Conservation (phyloP, 1,139 yeast genomes). For the Yamadazyma dendronema region DNA sequence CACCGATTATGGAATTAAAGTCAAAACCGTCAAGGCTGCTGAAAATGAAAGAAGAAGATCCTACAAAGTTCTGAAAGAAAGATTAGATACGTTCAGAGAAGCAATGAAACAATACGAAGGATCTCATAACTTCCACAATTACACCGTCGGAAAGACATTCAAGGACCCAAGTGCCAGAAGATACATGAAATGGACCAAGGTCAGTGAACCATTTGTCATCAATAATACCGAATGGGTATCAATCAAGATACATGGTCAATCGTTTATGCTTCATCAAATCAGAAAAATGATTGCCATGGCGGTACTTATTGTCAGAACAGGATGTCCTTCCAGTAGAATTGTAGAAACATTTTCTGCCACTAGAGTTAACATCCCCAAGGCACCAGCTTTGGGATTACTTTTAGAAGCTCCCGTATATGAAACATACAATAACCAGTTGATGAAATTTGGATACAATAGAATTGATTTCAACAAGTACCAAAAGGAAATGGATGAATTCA, state of each 20-base stretch:
- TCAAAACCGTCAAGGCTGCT: slow-evolving; percentile 58
- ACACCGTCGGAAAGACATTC: slow-evolving; percentile 84
- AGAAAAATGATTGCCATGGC: slow-evolving; percentile 99
- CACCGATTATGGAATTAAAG: slow-evolving; percentile 43
- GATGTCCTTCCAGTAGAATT: slow-evolving; percentile 76
- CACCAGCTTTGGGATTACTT: slow-evolving; percentile 91
- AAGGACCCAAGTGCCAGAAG: slow-evolving; percentile 84
- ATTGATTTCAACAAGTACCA: slow-evolving; percentile 69
- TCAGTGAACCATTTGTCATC: slow-evolving; percentile 89
- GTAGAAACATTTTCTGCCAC: slow-evolving; percentile 72
- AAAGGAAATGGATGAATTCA: slow-evolving; percentile 77
- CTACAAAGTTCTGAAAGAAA: slow-evolving; percentile 61
- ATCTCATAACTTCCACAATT: slow-evolving; percentile 92
- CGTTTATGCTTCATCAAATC: slow-evolving; percentile 97
- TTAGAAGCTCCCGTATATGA: slow-evolving; percentile 92
- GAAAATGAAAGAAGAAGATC: slow-evolving; percentile 70
- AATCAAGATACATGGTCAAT: slow-evolving; percentile 95
- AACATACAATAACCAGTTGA: slow-evolving; percentile 70
- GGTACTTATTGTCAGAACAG: slow-evolving; percentile 77
- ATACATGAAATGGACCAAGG: slow-evolving; percentile 74
- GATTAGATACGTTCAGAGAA: slow-evolving; percentile 60
- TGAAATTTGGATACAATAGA: slow-evolving; percentile 75
- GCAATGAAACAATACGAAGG: slow-evolving; percentile 79
- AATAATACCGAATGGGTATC: slow-evolving; percentile 96
- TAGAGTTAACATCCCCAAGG: slow-evolving; percentile 90